A percentile compares a stretch with the other conserved stretches of the same genome.
Evolutionary conservation across 192 early-diverging fungal species (phyloP).

Genomic region (Backusella circina): DNA sequence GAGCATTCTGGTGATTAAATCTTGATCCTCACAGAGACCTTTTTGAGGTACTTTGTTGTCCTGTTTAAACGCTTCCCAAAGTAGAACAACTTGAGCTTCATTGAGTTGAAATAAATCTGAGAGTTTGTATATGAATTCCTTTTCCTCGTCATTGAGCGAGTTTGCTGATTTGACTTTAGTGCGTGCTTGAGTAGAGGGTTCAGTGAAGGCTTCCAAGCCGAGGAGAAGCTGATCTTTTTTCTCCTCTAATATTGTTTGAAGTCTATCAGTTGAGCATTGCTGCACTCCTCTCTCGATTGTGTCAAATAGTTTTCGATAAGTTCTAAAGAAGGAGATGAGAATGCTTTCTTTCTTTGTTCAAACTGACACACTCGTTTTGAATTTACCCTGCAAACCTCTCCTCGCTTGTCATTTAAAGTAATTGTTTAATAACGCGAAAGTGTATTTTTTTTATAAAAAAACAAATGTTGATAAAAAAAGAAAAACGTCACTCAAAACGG

Average conservation of each 20-base stretch:
- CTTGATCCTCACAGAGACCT: neutral
- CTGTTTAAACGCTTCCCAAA: constrained; percentile 22
- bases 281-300: constrained; percentile 24
- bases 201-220: constrained; percentile 37
- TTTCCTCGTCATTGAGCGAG: constrained; percentile 27
- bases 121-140: constrained; percentile 35
- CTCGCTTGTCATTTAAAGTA: neutral
- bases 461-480: neutral
- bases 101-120: constrained; percentile 37
- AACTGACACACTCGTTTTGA: neutral
- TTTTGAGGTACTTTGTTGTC: neutral
- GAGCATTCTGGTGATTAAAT: neutral
- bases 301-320: constrained; percentile 20
- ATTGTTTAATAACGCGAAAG: neutral
- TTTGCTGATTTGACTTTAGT: constrained; percentile 24
- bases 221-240: constrained; percentile 24
- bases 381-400: neutral
- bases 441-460: neutral
- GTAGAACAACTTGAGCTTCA: constrained; percentile 30
- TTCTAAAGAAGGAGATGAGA: neutral
- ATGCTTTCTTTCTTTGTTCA: neutral
- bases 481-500: neutral
- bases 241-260: constrained; percentile 35
- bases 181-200: constrained; percentile 35
- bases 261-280: constrained; percentile 10